Evolutionary conservation across 2,329 filamentous ascomycete genomes (phyloP), one percentile per base, ranked within the genome.

Genomic region (Hortaea sp.): DNA sequence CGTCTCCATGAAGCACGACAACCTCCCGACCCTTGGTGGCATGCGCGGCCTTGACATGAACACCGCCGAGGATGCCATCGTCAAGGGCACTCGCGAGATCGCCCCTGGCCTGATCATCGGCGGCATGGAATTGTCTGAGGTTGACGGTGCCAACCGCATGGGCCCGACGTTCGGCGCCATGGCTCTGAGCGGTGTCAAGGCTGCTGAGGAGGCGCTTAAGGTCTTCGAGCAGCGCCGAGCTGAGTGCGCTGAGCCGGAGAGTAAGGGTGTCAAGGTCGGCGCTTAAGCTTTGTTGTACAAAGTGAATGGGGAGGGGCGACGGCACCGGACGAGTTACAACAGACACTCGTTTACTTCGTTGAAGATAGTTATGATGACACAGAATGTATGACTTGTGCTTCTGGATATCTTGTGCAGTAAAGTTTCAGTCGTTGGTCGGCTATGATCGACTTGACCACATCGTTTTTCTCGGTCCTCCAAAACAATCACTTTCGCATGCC

Each of bases 41-140:
- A 95, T 95, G 88, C 82, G 88, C 48, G 89, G 88, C 6, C 74
- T 95, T 12, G 88, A 95, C 67, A 95, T 95, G 88, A 86, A 88
- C 69, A 72, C 75, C 1, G 88, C 88, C 39, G 88, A 95, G 67
- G 88, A 95, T 59, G 88, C 88, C 41, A 95, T 95, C 57, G 88
- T 95, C 64, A 94, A 92, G 75, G 76, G 84, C 56, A 95, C 88
- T 5, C 81, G 88, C 50, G 88, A 95, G 73, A 77, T 95, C 49
- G 81, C 88, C 10, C 87, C 87, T 5, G 88, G 89, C 29, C 72
- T 95, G 53, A 88, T 95, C 59, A 84, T 94, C n/a, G 89, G 88
- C 44, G 89, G 88, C 35, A 95, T 95, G 88, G 88, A 95, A 68
- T 73, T 95, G 55, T 86, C 82, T 49, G 88, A 95, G 69, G 81